Evolutionary conservation across 176 grass and related monocot species (phyloP), one percentile per base, ranked within the genome.

Genomic region (Juncus inflexus): DNA sequence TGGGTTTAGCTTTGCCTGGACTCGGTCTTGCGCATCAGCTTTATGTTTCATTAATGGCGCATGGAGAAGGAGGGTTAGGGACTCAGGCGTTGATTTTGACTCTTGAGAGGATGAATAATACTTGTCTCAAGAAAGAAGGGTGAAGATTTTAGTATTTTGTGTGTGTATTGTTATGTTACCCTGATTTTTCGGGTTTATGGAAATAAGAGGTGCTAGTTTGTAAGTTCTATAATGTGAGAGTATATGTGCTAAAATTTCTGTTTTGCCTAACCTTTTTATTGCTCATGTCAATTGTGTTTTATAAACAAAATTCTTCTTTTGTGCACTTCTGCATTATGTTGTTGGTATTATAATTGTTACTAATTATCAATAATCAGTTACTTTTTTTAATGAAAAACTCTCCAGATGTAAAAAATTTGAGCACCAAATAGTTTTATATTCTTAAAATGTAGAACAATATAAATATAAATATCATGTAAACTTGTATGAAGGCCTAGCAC

Each of bases 1-100:
- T 97, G 92, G 92, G 92, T 37, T 66, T 97, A 13, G 83, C 92
- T 40, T 79, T 97, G 80, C 92, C 92, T 7, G 92, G 92, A 4
- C 85, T 97, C 14, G 87, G 87, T 2, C 79, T 97, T 57, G 87
- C 87, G 7, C 85, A 97, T 40, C 87, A 90, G 75, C 80, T 99
- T 3, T 92, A 99, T 16, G 75, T 99, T 40, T 92, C 94, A 1
- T 76, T 99, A 62, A 68, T 92, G 3, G 88, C 94, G 3, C 88
- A 92, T 40, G 94, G 80, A 6, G 88, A 99, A 64, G 85, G 94
- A 7, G 83, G 80, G 15, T 74, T 99, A 15, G 88, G 94, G 13
- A 84, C 88, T 5, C 94, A 92, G 81, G 94, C 88, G 9, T 77
- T 96, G 28, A 90, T 96, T 68, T 77, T 90, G 37, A 76, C 84